Evolutionary conservation across 129 eudicot genomes (phyloP).

Genomic region (Erigeron canadensis): DNA sequence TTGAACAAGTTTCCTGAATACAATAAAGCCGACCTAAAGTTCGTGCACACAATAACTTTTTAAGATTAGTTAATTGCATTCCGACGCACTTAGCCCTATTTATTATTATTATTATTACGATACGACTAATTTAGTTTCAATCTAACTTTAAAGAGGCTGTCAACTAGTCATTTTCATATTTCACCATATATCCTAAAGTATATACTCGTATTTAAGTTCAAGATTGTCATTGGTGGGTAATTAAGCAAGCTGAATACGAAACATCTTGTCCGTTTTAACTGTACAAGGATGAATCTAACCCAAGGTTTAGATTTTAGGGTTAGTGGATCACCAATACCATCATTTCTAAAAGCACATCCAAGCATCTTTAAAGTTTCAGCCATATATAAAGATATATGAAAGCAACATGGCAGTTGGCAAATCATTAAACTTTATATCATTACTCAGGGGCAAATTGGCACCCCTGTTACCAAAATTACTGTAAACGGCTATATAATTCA

Average conservation of each 20-base stretch:
- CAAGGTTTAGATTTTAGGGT: no score
- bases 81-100: no score
- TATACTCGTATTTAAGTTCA: not conserved
- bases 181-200: not conserved
- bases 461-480: constrained; percentile 22
- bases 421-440: constrained; percentile 18
- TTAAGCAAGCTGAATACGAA: not conserved
- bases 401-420: constrained; percentile 3
- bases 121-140: not conserved
- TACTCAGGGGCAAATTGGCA: constrained; percentile 16
- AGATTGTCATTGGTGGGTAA: not conserved
- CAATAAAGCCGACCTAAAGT: no score
- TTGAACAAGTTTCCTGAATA: no score
- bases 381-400: not conserved
- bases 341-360: not conserved
- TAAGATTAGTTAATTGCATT: no score
- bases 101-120: no score
- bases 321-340: not conserved
- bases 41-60: no score
- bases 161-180: constrained; percentile 16
- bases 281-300: no score
- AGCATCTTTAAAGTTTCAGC: not conserved
- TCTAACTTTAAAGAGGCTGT: constrained; percentile 6
- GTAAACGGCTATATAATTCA: constrained; percentile 28
- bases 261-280: not conserved